phyloP scores from a whole-genome alignment of 805 yeast species.

The Lachancea lanzarotensis region DNA sequence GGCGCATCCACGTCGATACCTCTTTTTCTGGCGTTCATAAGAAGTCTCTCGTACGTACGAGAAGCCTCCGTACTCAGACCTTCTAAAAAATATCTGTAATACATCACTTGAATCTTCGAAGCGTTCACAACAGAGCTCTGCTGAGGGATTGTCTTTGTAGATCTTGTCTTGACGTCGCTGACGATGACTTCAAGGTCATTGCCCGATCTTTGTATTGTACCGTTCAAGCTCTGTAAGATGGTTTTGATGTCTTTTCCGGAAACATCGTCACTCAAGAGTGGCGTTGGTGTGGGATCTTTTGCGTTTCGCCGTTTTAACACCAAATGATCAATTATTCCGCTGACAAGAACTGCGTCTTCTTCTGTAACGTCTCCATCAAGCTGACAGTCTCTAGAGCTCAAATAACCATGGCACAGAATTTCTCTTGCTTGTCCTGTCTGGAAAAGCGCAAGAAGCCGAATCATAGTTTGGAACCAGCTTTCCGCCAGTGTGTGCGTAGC shows the following conservation, averaged over 20 bases:
- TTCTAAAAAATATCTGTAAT: slow-evolving; percentile 48
- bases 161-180: slow-evolving; percentile 60
- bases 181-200: slow-evolving; percentile 28
- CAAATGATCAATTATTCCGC: slow-evolving; percentile 60
- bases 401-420: slow-evolving; percentile 47
- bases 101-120: slow-evolving; percentile 54
- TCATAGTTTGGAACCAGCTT: slow-evolving; percentile 39
- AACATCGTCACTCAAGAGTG: not conserved
- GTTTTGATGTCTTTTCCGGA: slow-evolving; percentile 8
- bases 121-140: slow-evolving; percentile 44
- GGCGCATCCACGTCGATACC: slow-evolving; percentile 44
- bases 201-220: slow-evolving; percentile 1
- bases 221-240: slow-evolving; percentile 14
- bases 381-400: slow-evolving; percentile 28
- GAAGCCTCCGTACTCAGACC: slow-evolving; percentile 26
- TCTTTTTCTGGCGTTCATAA: slow-evolving; percentile 43
- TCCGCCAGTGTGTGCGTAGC: slow-evolving; percentile 23
- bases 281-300: slow-evolving; percentile 1
- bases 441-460: slow-evolving; percentile 38
- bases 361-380: slow-evolving; percentile 12
- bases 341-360: slow-evolving; percentile 39
- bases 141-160: slow-evolving; percentile 37
- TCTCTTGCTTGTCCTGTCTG: slow-evolving; percentile 54
- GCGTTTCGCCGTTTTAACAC: slow-evolving; percentile 9
- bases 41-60: slow-evolving; percentile 37